phyloP scores from a whole-genome alignment of 2,329 filamentous ascomycete species.

The Penicillium palitans region DNA sequence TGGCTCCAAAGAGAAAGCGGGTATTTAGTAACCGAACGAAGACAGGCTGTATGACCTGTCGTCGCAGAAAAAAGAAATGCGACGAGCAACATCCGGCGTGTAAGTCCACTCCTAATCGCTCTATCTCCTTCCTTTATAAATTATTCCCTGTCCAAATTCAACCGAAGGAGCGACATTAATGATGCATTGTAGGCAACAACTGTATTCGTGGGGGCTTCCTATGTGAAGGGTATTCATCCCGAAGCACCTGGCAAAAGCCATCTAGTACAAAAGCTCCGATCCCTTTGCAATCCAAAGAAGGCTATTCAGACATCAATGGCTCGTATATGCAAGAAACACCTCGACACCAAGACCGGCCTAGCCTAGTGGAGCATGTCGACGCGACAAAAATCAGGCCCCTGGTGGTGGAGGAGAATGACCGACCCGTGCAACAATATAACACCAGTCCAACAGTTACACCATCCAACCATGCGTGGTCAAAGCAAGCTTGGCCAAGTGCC shows the following conservation, averaged over 20 bases:
- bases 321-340: constrained; percentile 43
- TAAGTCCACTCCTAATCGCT: constrained; percentile 50
- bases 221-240: constrained; percentile 85
- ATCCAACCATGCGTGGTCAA: constrained; percentile 42
- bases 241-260: constrained; percentile 75
- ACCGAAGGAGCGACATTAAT: constrained; percentile 12
- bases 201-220: constrained; percentile 86
- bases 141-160: constrained; percentile 14
- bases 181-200: constrained; percentile 66
- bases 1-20: constrained; percentile 49
- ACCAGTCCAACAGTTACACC: constrained; percentile 41
- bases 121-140: constrained; percentile 5
- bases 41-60: constrained; percentile 90
- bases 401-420: constrained; percentile 48
- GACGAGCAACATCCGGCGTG: constrained; percentile 92
- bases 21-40: constrained; percentile 92
- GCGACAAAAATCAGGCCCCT: constrained; percentile 50
- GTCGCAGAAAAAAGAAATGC: constrained; percentile 94
- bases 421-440: constrained; percentile 39
- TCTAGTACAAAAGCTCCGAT: constrained; percentile 67
- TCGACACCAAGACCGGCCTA: constrained; percentile 42
- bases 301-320: constrained; percentile 43
- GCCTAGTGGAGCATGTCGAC: constrained; percentile 40
- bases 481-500: constrained; percentile 39
- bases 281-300: constrained; percentile 81